Percentiles rank a stretch among this genome's conserved stretches.
Evolutionary conservation across 495 filamentous ascomycete genomes (phyloP).

Genomic region (Aspergillus conjunctus): DNA sequence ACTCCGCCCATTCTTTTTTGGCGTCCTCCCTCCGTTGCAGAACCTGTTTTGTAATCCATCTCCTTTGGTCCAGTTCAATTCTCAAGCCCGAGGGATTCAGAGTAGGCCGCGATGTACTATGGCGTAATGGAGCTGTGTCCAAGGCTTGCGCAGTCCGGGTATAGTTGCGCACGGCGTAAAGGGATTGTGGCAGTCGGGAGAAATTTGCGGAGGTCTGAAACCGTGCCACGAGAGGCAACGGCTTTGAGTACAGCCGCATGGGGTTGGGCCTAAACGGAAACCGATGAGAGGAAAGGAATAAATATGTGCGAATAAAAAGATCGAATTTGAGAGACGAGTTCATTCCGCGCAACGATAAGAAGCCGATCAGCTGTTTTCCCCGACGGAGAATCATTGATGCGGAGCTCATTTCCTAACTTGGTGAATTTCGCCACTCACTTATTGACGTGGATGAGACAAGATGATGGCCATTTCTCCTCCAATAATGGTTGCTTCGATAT

Average conservation of each 20-base stretch:
- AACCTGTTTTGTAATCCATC: slow-evolving; percentile 54
- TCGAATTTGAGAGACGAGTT: not conserved
- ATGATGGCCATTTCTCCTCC: too few relatives aligned
- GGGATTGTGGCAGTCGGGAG: slow-evolving; percentile 17
- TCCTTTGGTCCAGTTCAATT: slow-evolving; percentile 31
- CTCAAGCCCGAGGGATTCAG: slow-evolving; percentile 7
- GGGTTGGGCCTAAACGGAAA: slow-evolving; percentile 16
- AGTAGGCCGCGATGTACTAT: slow-evolving; percentile 23
- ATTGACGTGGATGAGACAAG: not conserved
- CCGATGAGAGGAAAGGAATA: slow-evolving; percentile 11
- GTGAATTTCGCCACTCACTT: slow-evolving; percentile 4
- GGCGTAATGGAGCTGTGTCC: slow-evolving; percentile 21
- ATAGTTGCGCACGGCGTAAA: slow-evolving; percentile 34
- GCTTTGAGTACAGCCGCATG: slow-evolving; percentile 34
- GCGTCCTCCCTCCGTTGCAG: slow-evolving; percentile 56
- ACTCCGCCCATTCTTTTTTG: slow-evolving; percentile 56
- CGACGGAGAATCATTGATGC: slow-evolving; percentile 34
- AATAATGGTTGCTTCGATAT: too few relatives aligned
- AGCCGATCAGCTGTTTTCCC: slow-evolving; percentile 15
- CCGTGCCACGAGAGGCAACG: slow-evolving; percentile 32
- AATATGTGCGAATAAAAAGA: not conserved
- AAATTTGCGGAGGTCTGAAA: slow-evolving; percentile 20
- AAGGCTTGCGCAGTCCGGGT: slow-evolving; percentile 27
- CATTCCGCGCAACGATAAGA: slow-evolving; percentile 21
- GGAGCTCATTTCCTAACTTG: slow-evolving; percentile 16